Conservation (phyloP, 2,329 filamentous ascomycete genomes). For the Aspergillus brasiliensis region DNA sequence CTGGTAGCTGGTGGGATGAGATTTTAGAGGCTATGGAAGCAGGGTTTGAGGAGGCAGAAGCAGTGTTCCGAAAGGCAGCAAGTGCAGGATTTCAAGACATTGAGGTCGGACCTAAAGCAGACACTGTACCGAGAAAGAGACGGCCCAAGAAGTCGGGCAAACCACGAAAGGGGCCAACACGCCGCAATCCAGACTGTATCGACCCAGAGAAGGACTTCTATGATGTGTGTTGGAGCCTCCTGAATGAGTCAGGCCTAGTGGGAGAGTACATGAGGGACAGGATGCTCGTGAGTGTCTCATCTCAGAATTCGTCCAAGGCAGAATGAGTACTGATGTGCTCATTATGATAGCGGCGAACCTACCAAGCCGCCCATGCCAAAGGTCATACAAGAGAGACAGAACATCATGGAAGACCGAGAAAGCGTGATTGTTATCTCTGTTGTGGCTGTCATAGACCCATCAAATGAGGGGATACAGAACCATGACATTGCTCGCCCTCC, state of each 20-base stretch:
- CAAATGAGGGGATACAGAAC: background rate
- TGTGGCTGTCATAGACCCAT: background rate
- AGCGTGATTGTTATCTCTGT: background rate
- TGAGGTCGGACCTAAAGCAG: background rate
- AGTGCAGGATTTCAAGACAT: background rate
- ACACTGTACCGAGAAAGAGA: background rate
- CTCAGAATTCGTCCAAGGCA: background rate
- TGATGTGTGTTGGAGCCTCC: background rate
- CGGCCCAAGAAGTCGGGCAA: background rate
- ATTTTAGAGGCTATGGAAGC: background rate
- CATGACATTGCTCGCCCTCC: background rate
- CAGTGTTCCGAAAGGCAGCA: background rate
- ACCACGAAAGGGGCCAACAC: background rate
- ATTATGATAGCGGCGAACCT: background rate
- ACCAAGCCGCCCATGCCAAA: background rate
- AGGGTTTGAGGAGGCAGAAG: background rate
- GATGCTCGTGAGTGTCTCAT: background rate
- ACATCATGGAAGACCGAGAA: background rate
- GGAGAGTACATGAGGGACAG: background rate
- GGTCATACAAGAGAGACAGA: too few species aligned
- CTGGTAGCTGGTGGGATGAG: background rate
- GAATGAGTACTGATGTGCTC: background rate
- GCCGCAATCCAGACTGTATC: background rate
- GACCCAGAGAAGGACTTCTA: conserved; percentile 18
- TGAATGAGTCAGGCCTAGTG: background rate